These are phyloP conservation scores for Noccaea caerulescens DNA, from an alignment of 345 rosid genomes.

Conservation along the genomic window DNA sequence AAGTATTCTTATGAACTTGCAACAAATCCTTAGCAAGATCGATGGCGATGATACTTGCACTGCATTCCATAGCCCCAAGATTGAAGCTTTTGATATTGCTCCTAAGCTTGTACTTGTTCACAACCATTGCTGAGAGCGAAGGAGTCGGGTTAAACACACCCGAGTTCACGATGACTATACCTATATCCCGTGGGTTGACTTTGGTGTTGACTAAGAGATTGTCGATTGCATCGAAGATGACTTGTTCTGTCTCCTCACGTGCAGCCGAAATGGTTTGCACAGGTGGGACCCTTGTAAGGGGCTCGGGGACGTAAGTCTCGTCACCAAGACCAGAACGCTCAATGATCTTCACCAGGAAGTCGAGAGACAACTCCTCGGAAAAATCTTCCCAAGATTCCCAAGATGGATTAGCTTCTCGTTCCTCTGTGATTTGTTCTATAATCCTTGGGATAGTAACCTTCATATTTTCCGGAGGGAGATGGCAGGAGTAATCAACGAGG, in stretches of 20 bases:
- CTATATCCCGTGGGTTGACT: slow-evolving; percentile 71
- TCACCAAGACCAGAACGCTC: slow-evolving; percentile 90
- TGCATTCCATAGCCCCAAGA: slow-evolving; percentile 45
- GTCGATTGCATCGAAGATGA: slow-evolving; percentile 80
- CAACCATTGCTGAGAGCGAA: slow-evolving; percentile 42
- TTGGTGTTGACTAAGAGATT: slow-evolving; percentile 66
- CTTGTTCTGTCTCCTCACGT: slow-evolving; percentile 83
- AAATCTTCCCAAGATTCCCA: too few relatives aligned
- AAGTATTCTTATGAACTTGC: slow-evolving; percentile 66
- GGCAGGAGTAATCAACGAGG: slow-evolving; percentile 73
- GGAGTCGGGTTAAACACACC: slow-evolving; percentile 40
- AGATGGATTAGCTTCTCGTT: too few relatives aligned
- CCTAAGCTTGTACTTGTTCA: slow-evolving; percentile 42
- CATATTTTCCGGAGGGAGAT: too few relatives aligned
- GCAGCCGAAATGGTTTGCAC: slow-evolving; percentile 74
- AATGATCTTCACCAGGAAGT: slow-evolving; percentile 65
- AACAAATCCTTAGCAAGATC: slow-evolving; percentile 43
- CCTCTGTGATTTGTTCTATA: too few relatives aligned
- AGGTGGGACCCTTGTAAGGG: slow-evolving; percentile 67
- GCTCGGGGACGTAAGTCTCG: slow-evolving; percentile 71
- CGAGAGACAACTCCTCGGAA: too few relatives aligned
- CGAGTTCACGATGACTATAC: slow-evolving; percentile 48
- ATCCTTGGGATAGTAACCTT: too few relatives aligned
- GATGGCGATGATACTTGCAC: slow-evolving; percentile 40
- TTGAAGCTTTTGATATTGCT: slow-evolving; percentile 35